Evolutionary conservation across 495 filamentous ascomycete genomes (phyloP), one percentile per base, ranked within the genome.

Genomic region (Neurospora intermedia): DNA sequence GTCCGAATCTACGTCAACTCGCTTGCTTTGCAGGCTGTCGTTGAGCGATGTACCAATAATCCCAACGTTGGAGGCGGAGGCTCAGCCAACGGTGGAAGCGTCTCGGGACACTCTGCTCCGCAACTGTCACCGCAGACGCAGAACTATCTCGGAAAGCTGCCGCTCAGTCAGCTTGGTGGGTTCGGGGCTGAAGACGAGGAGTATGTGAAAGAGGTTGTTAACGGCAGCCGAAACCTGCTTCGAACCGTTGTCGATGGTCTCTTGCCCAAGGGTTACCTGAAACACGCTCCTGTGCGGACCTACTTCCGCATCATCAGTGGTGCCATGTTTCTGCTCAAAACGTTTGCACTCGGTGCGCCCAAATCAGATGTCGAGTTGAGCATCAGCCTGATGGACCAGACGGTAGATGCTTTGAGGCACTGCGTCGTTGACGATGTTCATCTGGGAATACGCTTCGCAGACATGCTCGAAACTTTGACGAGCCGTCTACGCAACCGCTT

Each of bases 381-480:
- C 43, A 89, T 98, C 43, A 87, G 86, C 10, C 87, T 98, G 10
- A 90, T 98, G 82, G 92, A 97, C 78, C 83, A 86, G 18, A 93
- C 92, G 0, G 90, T 96, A 2, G 85, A 91, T 74, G 94, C 93
- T 27, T 85, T 99, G 31, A 88, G 92, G 31, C 92, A 88, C 72
- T 95, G 90, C 70, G 93, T 96, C 1, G 95, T 98, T 7, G 96
- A 99, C 79, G 96, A 98, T 77, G 93, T 99, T 23, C 96, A 99
- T 81, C 87, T 99, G n/a, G 95, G 91, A 41, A 93, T 94, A 70
- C 90, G 93, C 15, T 97, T 98, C 76, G 93, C 95, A n/a, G 94
- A 97, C 74, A 87, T 98, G 69, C 87, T 98, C 2, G 92, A 96
- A 79, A 90, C 90, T 9, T 82, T 96, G 69, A 94, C 92, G 4